Percentiles rank a stretch among this genome's conserved stretches.
Evolutionary conservation across 345 rosid species (phyloP).

Genomic region (Kernera saxatilis): DNA sequence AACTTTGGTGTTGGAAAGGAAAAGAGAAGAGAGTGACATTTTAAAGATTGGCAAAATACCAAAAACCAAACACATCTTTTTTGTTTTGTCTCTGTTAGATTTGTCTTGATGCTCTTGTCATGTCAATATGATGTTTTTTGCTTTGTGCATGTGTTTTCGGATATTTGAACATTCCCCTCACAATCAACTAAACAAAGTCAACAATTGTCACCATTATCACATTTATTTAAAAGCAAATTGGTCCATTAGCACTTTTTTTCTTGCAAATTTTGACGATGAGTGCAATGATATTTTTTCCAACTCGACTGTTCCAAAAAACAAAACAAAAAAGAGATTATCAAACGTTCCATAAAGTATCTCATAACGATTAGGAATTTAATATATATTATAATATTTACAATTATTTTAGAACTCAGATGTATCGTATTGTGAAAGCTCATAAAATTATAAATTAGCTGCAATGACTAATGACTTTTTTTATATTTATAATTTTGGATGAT

Average conservation of each 20-base stretch:
- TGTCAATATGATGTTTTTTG: constrained; percentile 21
- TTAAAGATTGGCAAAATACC: constrained; percentile 12
- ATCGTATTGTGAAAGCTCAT: neutral
- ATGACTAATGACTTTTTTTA: too few relatives aligned
- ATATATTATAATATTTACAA: neutral
- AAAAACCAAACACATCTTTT: constrained; percentile 14
- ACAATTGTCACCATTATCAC: constrained; percentile 9
- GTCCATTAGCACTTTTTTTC: neutral
- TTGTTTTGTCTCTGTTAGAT: constrained; percentile 7
- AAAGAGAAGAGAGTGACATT: constrained; percentile 26
- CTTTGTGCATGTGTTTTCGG: constrained; percentile 22
- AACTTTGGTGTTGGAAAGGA: constrained; percentile 26
- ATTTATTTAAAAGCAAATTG: neutral
- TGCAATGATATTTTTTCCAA: neutral
- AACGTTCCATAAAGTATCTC: neutral
- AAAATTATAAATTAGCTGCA: too few relatives aligned
- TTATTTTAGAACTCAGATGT: neutral
- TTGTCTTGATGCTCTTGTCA: constrained; percentile 27
- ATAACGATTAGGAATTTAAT: neutral
- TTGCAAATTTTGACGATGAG: neutral
- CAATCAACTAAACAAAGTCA: constrained; percentile 12
- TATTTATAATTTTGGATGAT: too few relatives aligned
- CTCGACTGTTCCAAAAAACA: neutral
- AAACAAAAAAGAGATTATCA: neutral
- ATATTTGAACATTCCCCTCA: constrained; percentile 24